Percentiles rank a stretch among this genome's conserved stretches.
Evolutionary conservation across 768 basidiomycete species (phyloP).

Genomic region (Suillus alpinus): DNA sequence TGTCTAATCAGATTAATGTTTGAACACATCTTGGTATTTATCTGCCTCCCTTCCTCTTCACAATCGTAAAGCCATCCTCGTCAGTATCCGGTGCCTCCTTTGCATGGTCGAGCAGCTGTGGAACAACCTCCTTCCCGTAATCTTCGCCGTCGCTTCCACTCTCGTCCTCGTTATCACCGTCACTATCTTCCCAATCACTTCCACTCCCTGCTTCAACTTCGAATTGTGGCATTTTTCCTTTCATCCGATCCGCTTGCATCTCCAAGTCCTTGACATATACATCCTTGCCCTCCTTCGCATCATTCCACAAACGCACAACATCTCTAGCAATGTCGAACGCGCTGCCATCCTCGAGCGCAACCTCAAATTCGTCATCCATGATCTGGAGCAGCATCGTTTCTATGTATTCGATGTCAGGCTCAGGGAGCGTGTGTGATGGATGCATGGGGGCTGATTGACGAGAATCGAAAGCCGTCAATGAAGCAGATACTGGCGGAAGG

Average conservation of each 20-base stretch:
- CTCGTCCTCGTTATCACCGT: constrained; percentile 29
- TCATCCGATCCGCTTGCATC: constrained; percentile 52
- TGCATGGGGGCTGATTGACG: background rate
- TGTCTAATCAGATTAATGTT: background rate
- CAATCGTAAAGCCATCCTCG: constrained; percentile 89
- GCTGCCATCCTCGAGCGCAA: constrained; percentile 81
- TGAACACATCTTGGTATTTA: constrained; percentile 18
- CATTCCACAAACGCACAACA: constrained; percentile 66
- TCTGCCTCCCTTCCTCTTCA: constrained; percentile 55
- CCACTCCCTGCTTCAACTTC: constrained; percentile 39
- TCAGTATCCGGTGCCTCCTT: constrained; percentile 73
- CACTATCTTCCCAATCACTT: constrained; percentile 47
- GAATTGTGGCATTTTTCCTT: constrained; percentile 53
- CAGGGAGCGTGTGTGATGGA: constrained; percentile 8
- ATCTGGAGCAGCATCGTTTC: constrained; percentile 81
- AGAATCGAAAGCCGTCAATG: background rate
- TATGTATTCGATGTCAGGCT: constrained; percentile 70
- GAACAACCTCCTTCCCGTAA: constrained; percentile 52
- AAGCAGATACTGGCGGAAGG: constrained; percentile 28
- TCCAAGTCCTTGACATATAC: constrained; percentile 62
- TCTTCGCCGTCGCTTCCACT: constrained; percentile 26
- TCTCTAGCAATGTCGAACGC: constrained; percentile 71
- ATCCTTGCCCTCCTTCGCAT: constrained; percentile 42
- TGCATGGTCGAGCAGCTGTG: constrained; percentile 48
- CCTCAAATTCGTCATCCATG: constrained; percentile 86